Evolutionary conservation across 129 eudicot genomes (phyloP), one percentile per base, ranked within the genome.

Genomic region (Kitagawia praeruptora): DNA sequence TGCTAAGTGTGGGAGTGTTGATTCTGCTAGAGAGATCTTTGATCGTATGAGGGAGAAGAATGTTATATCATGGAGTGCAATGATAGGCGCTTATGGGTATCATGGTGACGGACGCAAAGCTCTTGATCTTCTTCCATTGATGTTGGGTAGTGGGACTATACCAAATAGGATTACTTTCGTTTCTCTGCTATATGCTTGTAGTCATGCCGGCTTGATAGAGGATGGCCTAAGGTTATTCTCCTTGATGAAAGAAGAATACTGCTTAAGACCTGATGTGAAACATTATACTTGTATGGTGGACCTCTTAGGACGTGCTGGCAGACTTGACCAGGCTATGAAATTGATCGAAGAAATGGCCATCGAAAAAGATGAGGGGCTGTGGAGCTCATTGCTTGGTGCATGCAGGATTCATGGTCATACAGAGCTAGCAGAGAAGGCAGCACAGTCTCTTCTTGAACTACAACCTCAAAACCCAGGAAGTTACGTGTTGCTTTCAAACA

Each of bases 241-340:
- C 34, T 19, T 37, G n/a, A 91, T 91, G 97, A 83, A 86, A 69
- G 84, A 83, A 41, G 79, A 86, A 64, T 89, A 84, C 81, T 80
- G 79, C 23, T 47, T 91, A 27, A 86, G 31, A 79, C 97, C 93
- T 2, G 87, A 89, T 41, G 90, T 87, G 58, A 87, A 91, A 75
- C 97, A 89, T 47, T 87, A 85, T 74, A 89, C 93, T 46, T 91
- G 93, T 76, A 86, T 89, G 88, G 90, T 91, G 71, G 97, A 91
- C 21, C 72, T 66, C 5, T 66, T 66, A 66, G 72, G 72, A 34
- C 72, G 72, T 31, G 72, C 72, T 31, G 72, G 72, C 15, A 66
- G 41, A 31, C 72, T 66, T 14, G 72, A 66, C 41, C 72, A 34
- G 72, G 72, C 72, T 66, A 66, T 66, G 72, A 31, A 66, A 28